Conservation (phyloP, 257 asterid genomes). For the Dorcoceras hygrometricum region DNA sequence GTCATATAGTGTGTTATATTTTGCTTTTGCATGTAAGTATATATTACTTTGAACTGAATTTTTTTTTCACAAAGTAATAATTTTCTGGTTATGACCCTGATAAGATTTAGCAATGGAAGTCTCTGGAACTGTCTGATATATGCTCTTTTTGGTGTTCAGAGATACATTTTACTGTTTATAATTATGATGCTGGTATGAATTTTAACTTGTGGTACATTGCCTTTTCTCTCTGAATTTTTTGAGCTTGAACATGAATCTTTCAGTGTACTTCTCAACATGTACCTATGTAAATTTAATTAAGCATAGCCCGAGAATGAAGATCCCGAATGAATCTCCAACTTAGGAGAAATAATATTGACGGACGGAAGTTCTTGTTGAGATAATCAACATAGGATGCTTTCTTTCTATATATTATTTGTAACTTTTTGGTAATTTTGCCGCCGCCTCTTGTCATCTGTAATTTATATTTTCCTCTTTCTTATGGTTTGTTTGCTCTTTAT, state of each 20-base stretch:
- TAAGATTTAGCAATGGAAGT: too few species aligned
- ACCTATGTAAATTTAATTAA: background rate
- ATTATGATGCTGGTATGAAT: background rate
- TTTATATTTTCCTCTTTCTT: constrained; percentile 11
- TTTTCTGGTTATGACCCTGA: too few species aligned
- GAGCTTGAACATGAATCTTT: constrained; percentile 6
- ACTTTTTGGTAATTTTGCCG: constrained; percentile 13
- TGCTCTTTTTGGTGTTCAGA: constrained; percentile 9
- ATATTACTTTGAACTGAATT: too few species aligned
- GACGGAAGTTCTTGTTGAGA: constrained; percentile 22
- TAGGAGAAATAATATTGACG: background rate
- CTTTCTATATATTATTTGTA: constrained; percentile 2
- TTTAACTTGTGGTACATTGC: constrained; percentile 1
- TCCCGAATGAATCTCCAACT: background rate
- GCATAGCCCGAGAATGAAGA: background rate
- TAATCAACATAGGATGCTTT: background rate
- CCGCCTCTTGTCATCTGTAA: constrained; percentile 14
- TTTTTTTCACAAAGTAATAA: too few species aligned
- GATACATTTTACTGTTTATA: background rate
- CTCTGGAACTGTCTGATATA: too few species aligned
- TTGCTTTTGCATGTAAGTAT: too few species aligned
- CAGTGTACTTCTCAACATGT: background rate
- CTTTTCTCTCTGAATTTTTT: background rate
- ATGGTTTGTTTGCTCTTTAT: constrained; percentile 16
- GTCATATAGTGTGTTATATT: too few species aligned